Base-by-base conservation (phyloP, 2,329 filamentous ascomycete genomes). In the Arthrobotrys conoides region DNA sequence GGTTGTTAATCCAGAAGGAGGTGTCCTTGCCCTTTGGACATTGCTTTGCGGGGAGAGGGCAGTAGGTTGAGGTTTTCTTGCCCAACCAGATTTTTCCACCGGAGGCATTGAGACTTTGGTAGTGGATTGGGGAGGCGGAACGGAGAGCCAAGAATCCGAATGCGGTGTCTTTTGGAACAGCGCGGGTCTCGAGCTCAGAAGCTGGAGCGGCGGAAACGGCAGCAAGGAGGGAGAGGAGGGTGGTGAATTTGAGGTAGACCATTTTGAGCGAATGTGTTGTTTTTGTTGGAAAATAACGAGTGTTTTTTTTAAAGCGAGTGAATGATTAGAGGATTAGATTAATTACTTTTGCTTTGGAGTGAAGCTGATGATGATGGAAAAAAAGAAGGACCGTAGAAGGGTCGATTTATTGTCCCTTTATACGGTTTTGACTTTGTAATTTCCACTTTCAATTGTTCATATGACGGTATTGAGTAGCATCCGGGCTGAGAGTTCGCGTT, bases 31-130 rank as follows among this genome's bases (percentile, higher is more conserved):
- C 87, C 0, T 85, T 81, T 16, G 87, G 87, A 82, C 87, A 88
- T n/a, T 82, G 81, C 0, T 83, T 63, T 20, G 83, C 83, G 0
- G 86, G 82, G 1, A 81, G 73, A 0, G 88, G 88, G 83, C 88
- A 90, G 84, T 87, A 89, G 57, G 86, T 85, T 1, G 84, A 81
- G 2, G 88, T 84, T 0, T 83, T 71, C 16, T 85, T 85, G 24
- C 87, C 87, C 38, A 89, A 83, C 81, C 83, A 88, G 84, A 90
- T 88, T 57, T 84, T 84, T 36, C 83, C 82, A 44, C 85, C 85
- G n/a, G 84, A 83, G 41, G 88, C 88, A 51, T 86, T 86, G 77
- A 89, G 82, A 14, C 83, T 80, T 14, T 83, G 82, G 20, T 86
- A 83, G 82, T 90, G 87, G 81, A 89, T 85, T 44, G 86, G 86